Conservation (phyloP, 2,329 filamentous ascomycete species). For the Xylariales sp. region DNA sequence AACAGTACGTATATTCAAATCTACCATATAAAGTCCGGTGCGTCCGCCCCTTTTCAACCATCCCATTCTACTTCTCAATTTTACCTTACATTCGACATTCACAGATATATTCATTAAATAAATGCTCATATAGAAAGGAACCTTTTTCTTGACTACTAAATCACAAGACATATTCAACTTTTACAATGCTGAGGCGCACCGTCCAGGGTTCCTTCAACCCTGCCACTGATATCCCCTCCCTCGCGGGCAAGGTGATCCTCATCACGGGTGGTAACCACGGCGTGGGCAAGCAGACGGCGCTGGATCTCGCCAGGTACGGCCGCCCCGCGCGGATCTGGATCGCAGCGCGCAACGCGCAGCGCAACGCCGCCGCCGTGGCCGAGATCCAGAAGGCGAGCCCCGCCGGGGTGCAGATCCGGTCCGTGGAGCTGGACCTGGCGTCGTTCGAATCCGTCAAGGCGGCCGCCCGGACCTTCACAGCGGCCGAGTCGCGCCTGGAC, state of each 20-base stretch:
- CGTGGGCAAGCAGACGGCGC: background rate
- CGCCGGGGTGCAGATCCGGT: background rate
- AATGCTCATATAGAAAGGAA: too few species aligned
- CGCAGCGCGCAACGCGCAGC: background rate
- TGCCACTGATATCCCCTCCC: slow-evolving; percentile 25
- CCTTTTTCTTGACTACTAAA: too few species aligned
- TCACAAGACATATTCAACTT: too few species aligned
- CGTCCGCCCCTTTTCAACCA: too few species aligned
- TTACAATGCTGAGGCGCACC: too few species aligned
- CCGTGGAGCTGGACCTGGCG: slow-evolving; percentile 29
- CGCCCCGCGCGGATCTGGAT: background rate
- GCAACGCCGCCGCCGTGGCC: background rate
- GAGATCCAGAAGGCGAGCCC: background rate
- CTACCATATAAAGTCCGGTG: too few species aligned
- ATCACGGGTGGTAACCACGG: slow-evolving; percentile 22
- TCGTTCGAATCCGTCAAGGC: slow-evolving; percentile 26
- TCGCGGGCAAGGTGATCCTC: slow-evolving; percentile 30
- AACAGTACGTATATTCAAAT: too few species aligned
- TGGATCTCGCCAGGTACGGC: background rate
- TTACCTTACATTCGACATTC: too few species aligned
- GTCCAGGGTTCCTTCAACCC: slow-evolving; percentile 20
- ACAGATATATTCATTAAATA: too few species aligned
- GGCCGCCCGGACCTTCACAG: slow-evolving; percentile 22
- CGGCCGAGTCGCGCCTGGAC: slow-evolving; percentile 26
- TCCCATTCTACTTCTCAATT: too few species aligned